Percentiles rank a stretch among this genome's conserved stretches.
Conservation (phyloP, 2,329 filamentous ascomycete genomes). For the Davidsoniella neocaledoniae region DNA sequence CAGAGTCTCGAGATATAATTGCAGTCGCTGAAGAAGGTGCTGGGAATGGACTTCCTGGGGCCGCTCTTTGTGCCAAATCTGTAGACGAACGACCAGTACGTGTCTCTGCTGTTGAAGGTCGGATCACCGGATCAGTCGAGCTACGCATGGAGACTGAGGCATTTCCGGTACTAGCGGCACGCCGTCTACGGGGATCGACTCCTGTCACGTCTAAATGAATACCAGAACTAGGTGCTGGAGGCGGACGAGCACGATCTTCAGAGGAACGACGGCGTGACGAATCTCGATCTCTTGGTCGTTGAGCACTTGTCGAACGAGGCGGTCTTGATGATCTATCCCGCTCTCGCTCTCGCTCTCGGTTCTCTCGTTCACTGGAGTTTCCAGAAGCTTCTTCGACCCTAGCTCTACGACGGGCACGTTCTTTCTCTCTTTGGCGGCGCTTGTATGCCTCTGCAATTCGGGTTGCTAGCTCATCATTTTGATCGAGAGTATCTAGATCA, state of each 20-base stretch:
- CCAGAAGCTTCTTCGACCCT: background rate
- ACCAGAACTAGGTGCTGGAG: constrained; percentile 27
- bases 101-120: constrained; percentile 26
- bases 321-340: constrained; percentile 13
- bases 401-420: constrained; percentile 17
- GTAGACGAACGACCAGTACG: constrained; percentile 46
- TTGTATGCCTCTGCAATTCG: constrained; percentile 80
- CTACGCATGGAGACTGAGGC: constrained; percentile 23
- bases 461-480: constrained; percentile 71
- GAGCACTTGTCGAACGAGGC: constrained; percentile 18
- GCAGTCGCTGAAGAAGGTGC: background rate
- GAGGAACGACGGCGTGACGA: constrained; percentile 23
- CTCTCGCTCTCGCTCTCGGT: constrained; percentile 2
- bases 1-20: background rate
- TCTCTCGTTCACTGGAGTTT: too few species aligned
- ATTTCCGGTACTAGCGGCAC: constrained; percentile 33
- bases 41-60: too few species aligned
- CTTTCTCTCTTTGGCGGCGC: constrained; percentile 47
- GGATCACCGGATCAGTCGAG: constrained; percentile 30
- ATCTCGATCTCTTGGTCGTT: constrained; percentile 16
- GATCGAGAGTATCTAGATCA: constrained; percentile 73
- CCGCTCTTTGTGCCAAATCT: constrained; percentile 34
- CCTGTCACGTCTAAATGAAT: constrained; percentile 27
- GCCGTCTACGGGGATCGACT: constrained; percentile 28
- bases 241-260: constrained; percentile 36